Evolutionary conservation across 257 asterid species (phyloP), one percentile per base, ranked within the genome.

Genomic region (Primulina huaijiensis): DNA sequence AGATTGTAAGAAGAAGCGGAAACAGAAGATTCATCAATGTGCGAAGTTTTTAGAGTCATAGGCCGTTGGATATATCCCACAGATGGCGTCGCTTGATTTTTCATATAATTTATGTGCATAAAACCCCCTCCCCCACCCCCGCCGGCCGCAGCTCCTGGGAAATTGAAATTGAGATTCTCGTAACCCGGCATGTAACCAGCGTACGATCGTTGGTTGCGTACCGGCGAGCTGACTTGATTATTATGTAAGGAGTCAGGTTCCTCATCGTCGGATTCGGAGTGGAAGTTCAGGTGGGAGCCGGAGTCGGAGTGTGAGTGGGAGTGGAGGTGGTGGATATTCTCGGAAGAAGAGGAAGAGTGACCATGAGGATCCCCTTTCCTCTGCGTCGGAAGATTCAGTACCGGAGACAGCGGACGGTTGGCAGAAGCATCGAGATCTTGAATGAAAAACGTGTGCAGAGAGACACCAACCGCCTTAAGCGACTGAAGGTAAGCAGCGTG

Each of bases 231-330:
- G 68, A 70, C 71, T 3, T 71, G 79, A 64, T 71, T 77, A 65
- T 78, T 86, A 76, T 81, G 96, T 69, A 86, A 73, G 29, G 91
- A 78, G 14, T 82, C 92, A 1, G 82, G 82, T 4, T 82, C 85
- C 1, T 77, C 89, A 1, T 83, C 97, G 0, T 78, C 90, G 19
- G 83, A 76, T 34, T 78, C 97, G 6, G 95, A 82, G 76, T 80
- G 92, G 69, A 88, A 85, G 79, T 85, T 82, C 27, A 91, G 88
- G 75, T 91, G 99, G 33, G 99, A 91, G 58, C 90, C 96, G 71
- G 95, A 85, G 66, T 84, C 82, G 12, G 99, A 93, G 69, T 71
- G 82, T 10, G 86, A 86, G 30, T 74, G 86, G 5, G 43, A 67
- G 30, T 79, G 81, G 74, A 78, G 85, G 57, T 69, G 88, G 12